Base-by-base conservation (phyloP, 2,329 filamentous ascomycete genomes). In the Trichoderma sp. region DNA sequence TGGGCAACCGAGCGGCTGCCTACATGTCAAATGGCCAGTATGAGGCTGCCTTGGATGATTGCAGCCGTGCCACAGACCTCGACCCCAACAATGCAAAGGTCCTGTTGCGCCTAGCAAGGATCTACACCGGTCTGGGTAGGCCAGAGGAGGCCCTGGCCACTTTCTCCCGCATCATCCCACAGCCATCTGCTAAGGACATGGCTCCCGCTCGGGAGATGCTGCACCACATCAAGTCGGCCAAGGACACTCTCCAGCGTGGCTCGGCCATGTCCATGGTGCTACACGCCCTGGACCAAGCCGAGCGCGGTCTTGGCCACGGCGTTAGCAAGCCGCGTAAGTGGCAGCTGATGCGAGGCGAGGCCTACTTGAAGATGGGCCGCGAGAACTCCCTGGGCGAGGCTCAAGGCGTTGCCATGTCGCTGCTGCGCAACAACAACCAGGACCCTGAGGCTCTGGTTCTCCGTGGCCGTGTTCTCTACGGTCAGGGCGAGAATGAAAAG, bases 361-460 rank as follows among this genome's bases (percentile, higher is more conserved):
- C 96, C 11, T 94, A 97, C 81, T 86, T 99, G 77, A 96, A 95
- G 86, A 97, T 98, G 92, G 95, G 94, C 76, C 95, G 94, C 77
- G 90, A 92, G 75, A 98, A 98, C 85, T 92, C 95, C 12, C 87
- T 98, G 8, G 95, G 95, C 41, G 95, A 98, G 83, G 96, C 95
- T 6, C 95, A 97, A 85, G 97, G 95, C 82, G 91, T 98, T 73
- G 95, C 95, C 80, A 98, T 98, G 91, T 91, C 90, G 3, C 85
- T 99, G 79, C 88, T 99, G 77, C 91, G 97, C 71, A 89, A 90
- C 82, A 98, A 98, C 86, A 95, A 89, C 83, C 93, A 96, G 82
- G 97, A 99, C 81, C 95, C 97, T 2, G 97, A 99, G 85, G 97
- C 96, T 1, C 87, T 99, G 78, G 94, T 98, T 6, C 90, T 99